Evolutionary conservation across 768 basidiomycete species (phyloP).

Genomic region (Collybia sp.): DNA sequence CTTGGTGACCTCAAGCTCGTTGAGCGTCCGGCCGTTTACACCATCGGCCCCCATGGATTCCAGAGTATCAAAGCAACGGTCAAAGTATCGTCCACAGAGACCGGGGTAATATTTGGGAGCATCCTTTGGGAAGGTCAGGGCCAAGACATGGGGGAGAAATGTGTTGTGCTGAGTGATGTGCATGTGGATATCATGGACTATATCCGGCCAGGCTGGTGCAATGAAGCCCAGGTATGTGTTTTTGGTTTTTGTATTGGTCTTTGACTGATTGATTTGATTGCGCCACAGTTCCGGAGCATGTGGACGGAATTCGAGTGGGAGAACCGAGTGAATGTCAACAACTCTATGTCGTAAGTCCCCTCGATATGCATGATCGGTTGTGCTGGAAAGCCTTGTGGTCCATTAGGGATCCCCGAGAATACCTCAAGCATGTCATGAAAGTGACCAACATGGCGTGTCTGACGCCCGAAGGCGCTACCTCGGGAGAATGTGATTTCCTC

Average conservation of each 20-base stretch:
- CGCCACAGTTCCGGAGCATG: constrained; percentile 84
- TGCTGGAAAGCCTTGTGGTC: not conserved
- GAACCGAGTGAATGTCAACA: constrained; percentile 94
- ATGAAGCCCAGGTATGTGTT: constrained; percentile 76
- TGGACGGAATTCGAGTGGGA: constrained; percentile 99
- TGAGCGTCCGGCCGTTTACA: constrained; percentile 91
- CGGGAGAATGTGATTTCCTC: constrained; percentile 95
- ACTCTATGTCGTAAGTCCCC: constrained; percentile 66
- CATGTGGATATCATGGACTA: constrained; percentile 99
- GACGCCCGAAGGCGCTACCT: constrained; percentile 91
- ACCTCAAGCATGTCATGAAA: constrained; percentile 93
- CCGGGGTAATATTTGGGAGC: constrained; percentile 97
- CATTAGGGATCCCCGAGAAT: constrained; percentile 75
- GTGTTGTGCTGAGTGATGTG: constrained; percentile 94
- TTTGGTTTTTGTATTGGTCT: not conserved
- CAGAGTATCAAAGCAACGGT: constrained; percentile 98
- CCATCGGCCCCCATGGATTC: constrained; percentile 94
- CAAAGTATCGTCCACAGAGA: constrained; percentile 98
- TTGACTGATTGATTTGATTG: not conserved
- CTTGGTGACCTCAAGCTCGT: constrained; percentile 96
- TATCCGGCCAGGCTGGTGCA: constrained; percentile 95
- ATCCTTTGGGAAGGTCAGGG: constrained; percentile 95
- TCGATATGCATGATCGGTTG: constrained; percentile 1
- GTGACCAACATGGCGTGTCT: constrained; percentile 97
- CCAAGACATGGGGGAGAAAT: constrained; percentile 79